Evolutionary conservation across 345 rosid species (phyloP).

Genomic region (Murraya paniculata): DNA sequence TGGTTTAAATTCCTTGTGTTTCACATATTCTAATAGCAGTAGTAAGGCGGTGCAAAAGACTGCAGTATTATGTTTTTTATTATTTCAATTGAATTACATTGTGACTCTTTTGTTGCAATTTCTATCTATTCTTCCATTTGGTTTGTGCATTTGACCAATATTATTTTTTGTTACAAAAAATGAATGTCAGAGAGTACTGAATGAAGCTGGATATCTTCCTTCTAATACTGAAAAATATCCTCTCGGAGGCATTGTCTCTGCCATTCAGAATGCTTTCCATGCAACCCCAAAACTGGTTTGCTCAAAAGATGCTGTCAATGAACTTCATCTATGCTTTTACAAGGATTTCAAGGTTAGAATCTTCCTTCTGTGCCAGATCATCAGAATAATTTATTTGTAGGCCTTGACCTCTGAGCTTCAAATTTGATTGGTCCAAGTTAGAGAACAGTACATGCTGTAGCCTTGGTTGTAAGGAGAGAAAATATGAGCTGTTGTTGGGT

Average conservation of each 20-base stretch:
- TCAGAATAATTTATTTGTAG: background rate
- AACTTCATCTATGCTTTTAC: conserved; percentile 77
- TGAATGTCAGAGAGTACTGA: conserved; percentile 62
- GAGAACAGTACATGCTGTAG: background rate
- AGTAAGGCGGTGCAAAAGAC: background rate
- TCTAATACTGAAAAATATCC: conserved; percentile 90
- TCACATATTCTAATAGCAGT: background rate
- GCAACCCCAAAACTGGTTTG: conserved; percentile 65
- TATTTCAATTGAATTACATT: background rate
- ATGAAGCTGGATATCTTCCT: conserved; percentile 85
- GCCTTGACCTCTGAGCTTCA: background rate
- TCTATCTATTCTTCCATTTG: conserved; percentile 5
- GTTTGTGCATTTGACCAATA: conserved; percentile 12
- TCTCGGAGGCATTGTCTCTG: conserved; percentile 79
- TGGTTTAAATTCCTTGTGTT: background rate
- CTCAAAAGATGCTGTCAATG: conserved; percentile 65
- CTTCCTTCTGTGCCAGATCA: conserved; percentile 10
- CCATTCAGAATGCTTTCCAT: conserved; percentile 85
- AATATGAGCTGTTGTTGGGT: background rate
- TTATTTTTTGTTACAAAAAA: conserved; percentile 1
- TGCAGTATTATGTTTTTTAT: background rate
- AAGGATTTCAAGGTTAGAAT: conserved; percentile 78
- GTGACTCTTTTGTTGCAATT: background rate
- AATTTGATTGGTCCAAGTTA: background rate
- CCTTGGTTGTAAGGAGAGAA: background rate